Evolutionary conservation across 139 green algal genomes (phyloP), one percentile per base, ranked within the genome.

Genomic region (Spirogloea muscicola): DNA sequence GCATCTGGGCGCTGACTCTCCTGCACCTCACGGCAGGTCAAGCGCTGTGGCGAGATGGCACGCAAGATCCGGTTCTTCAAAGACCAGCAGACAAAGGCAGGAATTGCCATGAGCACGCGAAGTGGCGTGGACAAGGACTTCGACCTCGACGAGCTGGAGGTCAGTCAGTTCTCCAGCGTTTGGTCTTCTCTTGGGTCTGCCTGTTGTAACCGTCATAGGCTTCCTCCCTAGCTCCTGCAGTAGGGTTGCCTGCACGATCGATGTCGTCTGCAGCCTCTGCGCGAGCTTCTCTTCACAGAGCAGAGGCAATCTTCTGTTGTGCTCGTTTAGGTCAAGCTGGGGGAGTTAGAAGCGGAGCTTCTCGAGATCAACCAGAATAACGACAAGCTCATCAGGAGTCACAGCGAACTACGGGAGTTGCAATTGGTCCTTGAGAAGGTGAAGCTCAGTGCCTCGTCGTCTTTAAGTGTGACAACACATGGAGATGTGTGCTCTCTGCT

Each of bases 21-120:
- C 2, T 13, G 21, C 46, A 31, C 46, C 21, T 18, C 58, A 68
- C 33, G 29, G 39, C 84, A 96, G 91, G 95, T 99, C 55, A 96
- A 96, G 76, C 88, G 95, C 3, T 97, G 90, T 61, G 95, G 97
- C 41, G 94, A 99, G 80, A 94, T 99, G 91, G 85, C 92, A 0
- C 80, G 94, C 4, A 94, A 93, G 87, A 72, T 99, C 61, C 86
- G 94, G 13, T 98, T 94, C 74, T 92, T 99, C 70, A 79, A 82
- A 16, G 91, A 95, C 25, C 87, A 98, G 88, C 80, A 93, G 18
- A 79, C 88, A 34, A 94, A 94, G 74, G 89, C 85, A 7, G 83
- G 79, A 21, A 58, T 96, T 29, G 29, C 29, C 9, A 33, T 46
- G 1, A 67, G n/a, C 21, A 37, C 29, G 9, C 29, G 70, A 37